Base-by-base conservation (phyloP, 2,329 filamentous ascomycete species). In the Aspergillus uvarum region DNA sequence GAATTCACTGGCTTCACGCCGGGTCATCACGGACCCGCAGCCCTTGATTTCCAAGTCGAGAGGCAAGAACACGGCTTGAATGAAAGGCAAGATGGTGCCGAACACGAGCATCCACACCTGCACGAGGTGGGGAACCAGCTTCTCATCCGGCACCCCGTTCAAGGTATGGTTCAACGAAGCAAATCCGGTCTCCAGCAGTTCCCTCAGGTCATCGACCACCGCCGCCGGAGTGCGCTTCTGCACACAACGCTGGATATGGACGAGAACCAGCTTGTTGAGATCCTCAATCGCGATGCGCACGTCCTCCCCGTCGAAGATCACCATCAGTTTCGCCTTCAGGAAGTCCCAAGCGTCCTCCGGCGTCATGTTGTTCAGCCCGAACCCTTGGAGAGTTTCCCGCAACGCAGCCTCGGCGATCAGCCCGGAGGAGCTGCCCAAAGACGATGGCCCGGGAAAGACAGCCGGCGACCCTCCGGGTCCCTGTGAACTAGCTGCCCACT, bases 101-200 rank as follows among this genome's bases (percentile, higher is more conserved):
- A 97, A 97, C 0, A 95, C 93, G 51, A 95, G 88, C 60, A 96
- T 86, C 95, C 95, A 99, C 71, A 97, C 87, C 72, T 96, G 92
- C 2, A 97, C 94, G 0, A 99, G 82, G 58, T 92, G 87, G 0
- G 92, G 91, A 22, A 98, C 92, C n/a, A 98, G 84, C 35, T 89
- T 86, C 62, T 96, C 93, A 70, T 98, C 94, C 0, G 91, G 84
- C 0, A 92, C 87, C 50, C 86, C 86, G 53, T 88, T 85, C 19
- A 98, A 80, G 0, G 91, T 93, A 65, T 93, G 90, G 67, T 96
- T 94, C 2, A 99, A 82, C 2, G 90, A 92, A 31, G 85, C 83
- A 71, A 98, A 99, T 1, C 95, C 95, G 0, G 90, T 87, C 58
- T 83, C 78, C 0, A 88, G 74, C 1, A 89, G 76, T 62, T 88